Conservation (phyloP, 2,329 filamentous ascomycete genomes). For the Colletotrichum noveboracense region DNA sequence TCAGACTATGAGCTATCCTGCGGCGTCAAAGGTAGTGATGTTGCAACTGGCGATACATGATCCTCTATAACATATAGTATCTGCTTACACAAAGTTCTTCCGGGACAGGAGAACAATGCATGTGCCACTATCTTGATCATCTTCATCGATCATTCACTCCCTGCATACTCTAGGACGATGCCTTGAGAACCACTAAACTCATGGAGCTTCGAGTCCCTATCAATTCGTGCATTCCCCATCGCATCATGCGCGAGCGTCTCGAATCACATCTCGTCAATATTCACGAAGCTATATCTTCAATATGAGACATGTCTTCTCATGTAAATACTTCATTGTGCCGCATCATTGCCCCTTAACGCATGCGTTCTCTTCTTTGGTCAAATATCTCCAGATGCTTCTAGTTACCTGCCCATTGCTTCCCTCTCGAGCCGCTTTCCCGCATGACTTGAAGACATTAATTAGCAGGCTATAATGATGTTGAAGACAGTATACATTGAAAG, state of each 20-base stretch:
- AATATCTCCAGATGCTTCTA: not conserved
- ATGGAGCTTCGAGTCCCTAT: not conserved
- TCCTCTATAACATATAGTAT: not conserved
- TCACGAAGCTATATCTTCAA: not conserved
- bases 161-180: not conserved
- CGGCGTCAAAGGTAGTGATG: not conserved
- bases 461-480: not conserved
- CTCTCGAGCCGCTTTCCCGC: not conserved
- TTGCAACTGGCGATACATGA: not conserved
- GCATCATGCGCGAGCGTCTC: not conserved
- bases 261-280: not conserved
- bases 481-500: not conserved
- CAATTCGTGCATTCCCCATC: not conserved
- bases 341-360: not conserved
- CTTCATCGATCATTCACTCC: not conserved
- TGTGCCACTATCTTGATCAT: not conserved
- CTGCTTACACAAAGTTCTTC: not conserved
- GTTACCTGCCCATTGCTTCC: not conserved
- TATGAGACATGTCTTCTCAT: not conserved
- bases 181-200: not conserved
- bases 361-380: not conserved
- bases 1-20: not conserved
- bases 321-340: not conserved
- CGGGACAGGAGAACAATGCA: not conserved
- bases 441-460: not conserved